A percentile compares a stretch with the other conserved stretches of the same genome.
phyloP scores from a whole-genome alignment of 2,329 filamentous ascomycete species.

The Penicillium sp. region DNA sequence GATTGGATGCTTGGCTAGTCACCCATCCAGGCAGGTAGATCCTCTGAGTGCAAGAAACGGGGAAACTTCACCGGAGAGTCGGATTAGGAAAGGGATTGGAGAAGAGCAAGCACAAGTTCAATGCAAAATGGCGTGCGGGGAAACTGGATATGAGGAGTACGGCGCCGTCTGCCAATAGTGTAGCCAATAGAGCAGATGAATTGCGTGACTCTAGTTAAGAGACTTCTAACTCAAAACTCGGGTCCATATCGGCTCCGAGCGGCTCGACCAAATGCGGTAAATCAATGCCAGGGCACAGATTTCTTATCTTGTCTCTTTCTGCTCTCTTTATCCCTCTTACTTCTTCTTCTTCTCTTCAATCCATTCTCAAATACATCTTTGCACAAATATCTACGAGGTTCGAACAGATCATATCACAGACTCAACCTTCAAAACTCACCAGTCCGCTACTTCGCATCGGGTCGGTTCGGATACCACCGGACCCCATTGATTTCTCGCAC shows the following conservation, averaged over 20 bases:
- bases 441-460: slow-evolving; percentile 9
- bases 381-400: neutral
- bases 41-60: slow-evolving; percentile 4
- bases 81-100: slow-evolving; percentile 25
- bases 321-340: slow-evolving; percentile 5
- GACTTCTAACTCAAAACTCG: neutral
- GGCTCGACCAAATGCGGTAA: slow-evolving; percentile 18
- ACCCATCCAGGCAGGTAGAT: slow-evolving; percentile 4
- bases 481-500: slow-evolving; percentile 26
- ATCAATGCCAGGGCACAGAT: slow-evolving; percentile 5
- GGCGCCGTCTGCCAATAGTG: slow-evolving; percentile 18
- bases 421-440: neutral
- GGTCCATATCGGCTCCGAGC: slow-evolving; percentile 13
- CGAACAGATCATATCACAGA: too few relatives aligned
- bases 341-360: neutral
- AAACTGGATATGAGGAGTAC: neutral
- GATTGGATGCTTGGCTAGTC: neutral
- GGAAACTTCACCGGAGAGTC: slow-evolving; percentile 27
- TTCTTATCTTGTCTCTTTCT: slow-evolving; percentile 4
- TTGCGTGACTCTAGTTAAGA: neutral
- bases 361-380: neutral
- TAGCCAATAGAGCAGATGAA: neutral
- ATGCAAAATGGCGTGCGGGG: slow-evolving; percentile 3
- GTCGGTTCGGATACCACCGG: slow-evolving; percentile 33
- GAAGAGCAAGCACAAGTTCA: neutral